phyloP scores from a whole-genome alignment of 495 filamentous ascomycete species.

The Friedmanniomyces simplex region DNA sequence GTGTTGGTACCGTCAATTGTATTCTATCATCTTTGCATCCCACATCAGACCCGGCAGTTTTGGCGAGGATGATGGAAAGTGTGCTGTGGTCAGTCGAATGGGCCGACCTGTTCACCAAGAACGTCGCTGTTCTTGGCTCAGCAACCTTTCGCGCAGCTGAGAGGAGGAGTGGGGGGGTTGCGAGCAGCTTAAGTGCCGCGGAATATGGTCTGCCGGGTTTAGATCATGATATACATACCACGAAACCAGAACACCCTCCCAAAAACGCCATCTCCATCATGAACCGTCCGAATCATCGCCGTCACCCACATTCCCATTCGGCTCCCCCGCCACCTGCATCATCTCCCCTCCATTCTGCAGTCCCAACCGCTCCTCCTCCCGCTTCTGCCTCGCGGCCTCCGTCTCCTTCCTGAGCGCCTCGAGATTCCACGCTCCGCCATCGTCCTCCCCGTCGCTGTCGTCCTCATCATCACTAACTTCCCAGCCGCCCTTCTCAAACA shows the following conservation, averaged over 20 bases:
- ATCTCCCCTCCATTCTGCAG: not conserved
- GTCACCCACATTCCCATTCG: not conserved
- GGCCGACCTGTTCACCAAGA: too few species aligned
- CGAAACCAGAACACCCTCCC: not conserved
- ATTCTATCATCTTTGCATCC: too few species aligned
- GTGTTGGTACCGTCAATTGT: too few species aligned
- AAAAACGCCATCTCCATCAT: not conserved
- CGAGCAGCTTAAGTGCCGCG: too few species aligned
- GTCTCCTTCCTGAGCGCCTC: slow-evolving; percentile 46
- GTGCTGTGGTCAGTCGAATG: too few species aligned
- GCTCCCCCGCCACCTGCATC: not conserved
- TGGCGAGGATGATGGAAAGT: too few species aligned
- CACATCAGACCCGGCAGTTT: too few species aligned
- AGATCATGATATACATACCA: too few species aligned
- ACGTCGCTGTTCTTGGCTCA: too few species aligned
- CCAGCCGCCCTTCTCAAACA: slow-evolving; percentile 98
- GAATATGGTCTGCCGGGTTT: too few species aligned
- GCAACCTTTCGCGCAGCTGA: too few species aligned
- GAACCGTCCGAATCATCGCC: not conserved
- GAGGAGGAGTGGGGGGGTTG: too few species aligned
- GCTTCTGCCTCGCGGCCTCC: slow-evolving; percentile 47
- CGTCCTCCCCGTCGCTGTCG: slow-evolving; percentile 48
- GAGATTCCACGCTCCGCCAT: slow-evolving; percentile 55
- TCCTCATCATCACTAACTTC: slow-evolving; percentile 54
- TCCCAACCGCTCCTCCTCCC: slow-evolving; percentile 47